phyloP scores from a whole-genome alignment of 2,329 filamentous ascomycete species.

The Aureobasidium sp. region DNA sequence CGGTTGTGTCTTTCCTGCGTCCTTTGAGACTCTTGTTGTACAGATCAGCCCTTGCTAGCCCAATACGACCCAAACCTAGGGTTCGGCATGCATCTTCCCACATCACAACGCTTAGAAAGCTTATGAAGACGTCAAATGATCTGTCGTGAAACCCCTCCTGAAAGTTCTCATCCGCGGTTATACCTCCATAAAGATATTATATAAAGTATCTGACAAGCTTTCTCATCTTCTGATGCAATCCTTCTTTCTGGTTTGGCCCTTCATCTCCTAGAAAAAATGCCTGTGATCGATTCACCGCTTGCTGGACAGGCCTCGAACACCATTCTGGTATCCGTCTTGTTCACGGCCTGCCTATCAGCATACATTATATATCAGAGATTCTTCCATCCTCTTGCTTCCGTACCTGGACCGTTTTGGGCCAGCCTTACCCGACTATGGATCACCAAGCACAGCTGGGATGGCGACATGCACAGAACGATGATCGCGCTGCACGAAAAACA shows the following conservation, averaged over 20 bases:
- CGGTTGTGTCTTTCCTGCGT: not conserved
- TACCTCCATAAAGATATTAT: not conserved
- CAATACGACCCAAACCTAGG: not conserved
- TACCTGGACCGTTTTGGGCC: conserved; percentile 22
- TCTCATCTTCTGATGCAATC: not conserved
- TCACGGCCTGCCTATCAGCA: conserved; percentile 1
- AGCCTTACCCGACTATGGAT: conserved; percentile 24
- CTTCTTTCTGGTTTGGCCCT: not conserved
- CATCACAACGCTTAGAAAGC: not conserved
- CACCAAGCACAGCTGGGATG: conserved; percentile 24
- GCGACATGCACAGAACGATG: conserved; percentile 23
- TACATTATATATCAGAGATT: conserved; percentile 22
- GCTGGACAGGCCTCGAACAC: not conserved
- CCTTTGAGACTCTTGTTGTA: not conserved
- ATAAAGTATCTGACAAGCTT: not conserved
- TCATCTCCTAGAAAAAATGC: not conserved
- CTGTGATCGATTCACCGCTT: not conserved
- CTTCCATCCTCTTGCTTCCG: conserved; percentile 20
- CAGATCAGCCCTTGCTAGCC: not conserved
- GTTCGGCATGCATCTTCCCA: not conserved
- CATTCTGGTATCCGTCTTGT: not conserved
- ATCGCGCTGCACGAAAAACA: conserved; percentile 24
- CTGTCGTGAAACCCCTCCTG: not conserved
- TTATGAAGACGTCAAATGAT: conserved; percentile 1
- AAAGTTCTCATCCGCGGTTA: not conserved